Evolutionary conservation across 163 green algal genomes (phyloP), one percentile per base, ranked within the genome.

Genomic region (Scenedesmus sp.): DNA sequence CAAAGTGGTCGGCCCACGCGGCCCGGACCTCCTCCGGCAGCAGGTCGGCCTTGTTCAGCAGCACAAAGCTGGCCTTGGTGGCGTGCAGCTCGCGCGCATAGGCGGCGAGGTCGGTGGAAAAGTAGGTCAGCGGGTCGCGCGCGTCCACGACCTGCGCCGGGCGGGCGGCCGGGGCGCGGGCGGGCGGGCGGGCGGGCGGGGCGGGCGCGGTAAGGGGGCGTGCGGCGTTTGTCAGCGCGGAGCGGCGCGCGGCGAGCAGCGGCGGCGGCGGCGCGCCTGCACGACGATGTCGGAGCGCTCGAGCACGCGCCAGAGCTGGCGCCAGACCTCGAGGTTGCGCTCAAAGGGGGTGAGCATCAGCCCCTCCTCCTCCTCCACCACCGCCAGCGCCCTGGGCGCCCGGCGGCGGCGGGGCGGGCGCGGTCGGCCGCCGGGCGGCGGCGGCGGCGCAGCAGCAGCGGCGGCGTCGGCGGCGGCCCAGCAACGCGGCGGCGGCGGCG

Each of bases 301-400:
- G 78, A 99, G 81, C 58, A 99, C 97, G 4, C 96, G 88, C 96
- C 96, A 99, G 67, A 99, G 89, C 94, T 99, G 96, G 26, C 97
- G 82, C 96, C 96, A 99, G 88, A 99, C 96, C 74, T 99, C 95
- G 57, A 99, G 81, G 86, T 99, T 99, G 90, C 98, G 98, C 87
- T 99, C 96, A 88, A 98, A 99, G 6, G 96, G 96, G 14, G 96
- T 99, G 60, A 99, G 80, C 64, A 94, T 65, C 80, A 99, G 82
- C 0, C 77, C 63, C 83, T 97, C 93, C 44, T 96, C 87, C 75
- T 96, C 91, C 85, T 99, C 96, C 62, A 99, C 65, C 45, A 57
- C 77, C 11, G 85, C 87, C 63, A 92, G 78, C 34, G 69, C 42
- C 70, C 70, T 78, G 56, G n/a, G n/a, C n/a, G n/a, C n/a, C n/a